Base-by-base conservation (phyloP, 805 yeast species). In the Scheffersomyces coipomensis region DNA sequence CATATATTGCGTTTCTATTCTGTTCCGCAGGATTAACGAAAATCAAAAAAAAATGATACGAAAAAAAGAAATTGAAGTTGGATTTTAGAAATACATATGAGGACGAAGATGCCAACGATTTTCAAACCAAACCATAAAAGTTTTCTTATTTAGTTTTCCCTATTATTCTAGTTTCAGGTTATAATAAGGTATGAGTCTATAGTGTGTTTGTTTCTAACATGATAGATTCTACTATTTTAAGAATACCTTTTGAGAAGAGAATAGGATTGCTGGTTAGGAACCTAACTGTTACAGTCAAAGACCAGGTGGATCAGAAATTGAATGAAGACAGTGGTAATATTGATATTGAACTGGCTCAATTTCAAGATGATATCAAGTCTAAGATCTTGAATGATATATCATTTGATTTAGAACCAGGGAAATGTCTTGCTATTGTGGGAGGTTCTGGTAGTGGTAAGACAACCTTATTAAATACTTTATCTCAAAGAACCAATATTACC, bases 401-500 rank as follows among this genome's bases (percentile, higher is more conserved):
- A 11, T 67, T 68, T 8, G 48, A 48, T 23, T 67, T 68, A 40
- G 34, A 44, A 7, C 56, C 64, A 3, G 56, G 56, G 31, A 52
- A 55, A 6, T 60, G 68, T 12, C 66, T 67, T 45, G 73, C 61
- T 9, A 66, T 68, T 6, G 65, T 68, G 73, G 74, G 74, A 9
- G 73, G 72, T 2, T 62, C 70, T 10, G 74, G 74, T 13, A 61
- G 71, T 45, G 74, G 74, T 5, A 68, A 68, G 33, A 66, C 73
- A 1, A 68, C 73, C 0, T 48, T 68, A 12, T 47, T 68, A 29
- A 67, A 65, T 34, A 55, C 53, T 27, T 45, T 68, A 18, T 81
- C 93, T 15, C 79, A 81, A 13, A 68, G 91, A 38, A 65, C 75
- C 15, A 66, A 58, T 35, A 48, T 69, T 1, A 57, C 66, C 11